Conservation (phyloP, 1,139 yeast species). For the Geotrichum australiense region DNA sequence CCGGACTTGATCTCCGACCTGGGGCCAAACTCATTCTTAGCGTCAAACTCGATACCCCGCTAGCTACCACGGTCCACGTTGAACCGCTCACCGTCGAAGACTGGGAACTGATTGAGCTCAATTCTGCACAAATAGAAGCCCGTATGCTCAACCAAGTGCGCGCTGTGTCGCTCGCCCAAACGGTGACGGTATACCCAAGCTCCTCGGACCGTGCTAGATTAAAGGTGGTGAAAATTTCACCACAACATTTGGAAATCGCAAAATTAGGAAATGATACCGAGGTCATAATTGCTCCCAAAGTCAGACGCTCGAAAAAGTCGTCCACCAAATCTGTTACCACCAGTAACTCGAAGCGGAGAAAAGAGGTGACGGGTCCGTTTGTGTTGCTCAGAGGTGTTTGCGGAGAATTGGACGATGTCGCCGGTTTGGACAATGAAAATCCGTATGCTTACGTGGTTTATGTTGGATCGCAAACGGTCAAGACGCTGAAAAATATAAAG, state of each 20-base stretch:
- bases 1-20: conserved; percentile 40
- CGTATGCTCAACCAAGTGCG: conserved; percentile 74
- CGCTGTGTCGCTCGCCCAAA: conserved; percentile 56
- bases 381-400: conserved; percentile 50
- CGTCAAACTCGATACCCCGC: conserved; percentile 40
- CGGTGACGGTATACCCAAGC: conserved; percentile 66
- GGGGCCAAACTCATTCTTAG: conserved; percentile 38
- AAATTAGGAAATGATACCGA: conserved; percentile 67
- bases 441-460: conserved; percentile 38
- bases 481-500: conserved; percentile 36
- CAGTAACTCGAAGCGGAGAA: conserved; percentile 14
- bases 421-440: too few species aligned
- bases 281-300: conserved; percentile 76
- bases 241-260: conserved; percentile 41
- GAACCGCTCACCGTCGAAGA: conserved; percentile 76
- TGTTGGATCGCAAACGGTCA: conserved; percentile 38
- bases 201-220: conserved; percentile 58
- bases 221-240: conserved; percentile 56
- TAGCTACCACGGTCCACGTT: conserved; percentile 56
- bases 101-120: conserved; percentile 86
- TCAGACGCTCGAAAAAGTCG: conserved; percentile 35
- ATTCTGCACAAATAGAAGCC: conserved; percentile 71
- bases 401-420: conserved; percentile 24
- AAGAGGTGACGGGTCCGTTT: conserved; percentile 31
- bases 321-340: conserved; percentile 20